Evolutionary conservation across 768 basidiomycete species (phyloP), one percentile per base, ranked within the genome.

Genomic region (Boletellus sp.): DNA sequence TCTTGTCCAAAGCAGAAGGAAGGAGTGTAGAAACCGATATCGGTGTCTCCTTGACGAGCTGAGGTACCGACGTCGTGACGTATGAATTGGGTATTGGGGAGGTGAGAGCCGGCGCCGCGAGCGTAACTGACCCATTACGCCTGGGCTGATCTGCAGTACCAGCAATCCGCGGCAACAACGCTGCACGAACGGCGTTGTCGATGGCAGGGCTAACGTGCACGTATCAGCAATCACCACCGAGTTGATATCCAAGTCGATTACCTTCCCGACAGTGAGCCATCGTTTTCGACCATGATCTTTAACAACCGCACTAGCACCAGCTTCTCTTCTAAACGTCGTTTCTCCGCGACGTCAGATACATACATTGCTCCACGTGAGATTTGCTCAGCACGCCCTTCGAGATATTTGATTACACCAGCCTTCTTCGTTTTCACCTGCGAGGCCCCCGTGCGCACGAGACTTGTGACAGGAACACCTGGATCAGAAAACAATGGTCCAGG

Each of bases 401-500:
- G 74, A 65, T 95, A 98, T 49, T 82, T 80, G 36, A 83, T 55
- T 2, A 95, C 81, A n/a, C 70, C 75, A 9, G 82, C 72, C 61
- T 94, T 94, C 75, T 94, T 97, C 23, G 81, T 80, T 74, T 96
- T 97, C 12, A 71, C 71, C 59, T 88, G 81, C 11, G 78, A 72
- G 16, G 71, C 68, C 24, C 78, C 76, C 3, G 81, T 72, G 48
- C 87, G 84, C 23, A 91, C 87, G 17, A 93, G 74, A 52, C 84
- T 78, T 3, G 82, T 74, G 6, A 80, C 76, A 3, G 79, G 76
- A 4, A 79, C 70, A 1, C 87, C 82, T 3, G 85, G 74, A 63
- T 95, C 94, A 26, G 81, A 78, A 55, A 92, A 81, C 53, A 97
- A 67, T 4, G 95, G 95, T 1, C 95, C 95, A 36, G 95, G 95